Evolutionary conservation across 2,329 filamentous ascomycete genomes (phyloP).

Genomic region (Cladosporium velox): DNA sequence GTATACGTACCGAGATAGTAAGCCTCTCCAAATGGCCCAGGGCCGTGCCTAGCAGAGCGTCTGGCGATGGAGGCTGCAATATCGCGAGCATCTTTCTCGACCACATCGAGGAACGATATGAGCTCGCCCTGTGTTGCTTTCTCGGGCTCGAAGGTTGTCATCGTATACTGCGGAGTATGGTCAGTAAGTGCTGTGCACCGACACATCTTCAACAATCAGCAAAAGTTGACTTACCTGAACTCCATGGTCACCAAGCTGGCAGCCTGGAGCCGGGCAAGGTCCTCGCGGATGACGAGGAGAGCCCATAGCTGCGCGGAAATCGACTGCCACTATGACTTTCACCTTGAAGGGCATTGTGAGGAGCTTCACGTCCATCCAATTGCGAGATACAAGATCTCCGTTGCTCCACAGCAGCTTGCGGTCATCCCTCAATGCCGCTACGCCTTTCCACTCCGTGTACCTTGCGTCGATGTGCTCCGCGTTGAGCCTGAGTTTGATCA

Average conservation of each 20-base stretch:
- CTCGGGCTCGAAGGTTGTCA: neutral
- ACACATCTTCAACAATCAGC: neutral
- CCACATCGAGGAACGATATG: neutral
- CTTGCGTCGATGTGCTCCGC: neutral
- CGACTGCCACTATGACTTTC: neutral
- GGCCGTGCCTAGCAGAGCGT: neutral
- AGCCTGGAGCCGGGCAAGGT: neutral
- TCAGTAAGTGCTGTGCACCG: too few species aligned
- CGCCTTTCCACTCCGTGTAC: neutral
- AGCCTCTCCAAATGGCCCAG: neutral
- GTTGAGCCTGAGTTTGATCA: neutral
- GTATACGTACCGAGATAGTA: neutral
- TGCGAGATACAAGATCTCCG: neutral
- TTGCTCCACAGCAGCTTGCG: neutral
- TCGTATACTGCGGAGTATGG: neutral
- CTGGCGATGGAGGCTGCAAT: neutral
- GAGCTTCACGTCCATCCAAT: slow-evolving; percentile 10
- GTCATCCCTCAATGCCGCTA: neutral
- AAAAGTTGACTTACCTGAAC: neutral
- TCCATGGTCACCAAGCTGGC: neutral
- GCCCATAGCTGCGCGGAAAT: neutral
- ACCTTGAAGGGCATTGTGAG: neutral
- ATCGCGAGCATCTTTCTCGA: neutral
- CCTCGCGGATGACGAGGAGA: neutral
- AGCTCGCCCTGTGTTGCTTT: neutral